These are phyloP conservation scores for Graphiopsis chlorocephala DNA, from an alignment of 2,329 filamentous ascomycete genomes.

Conservation along the genomic window DNA sequence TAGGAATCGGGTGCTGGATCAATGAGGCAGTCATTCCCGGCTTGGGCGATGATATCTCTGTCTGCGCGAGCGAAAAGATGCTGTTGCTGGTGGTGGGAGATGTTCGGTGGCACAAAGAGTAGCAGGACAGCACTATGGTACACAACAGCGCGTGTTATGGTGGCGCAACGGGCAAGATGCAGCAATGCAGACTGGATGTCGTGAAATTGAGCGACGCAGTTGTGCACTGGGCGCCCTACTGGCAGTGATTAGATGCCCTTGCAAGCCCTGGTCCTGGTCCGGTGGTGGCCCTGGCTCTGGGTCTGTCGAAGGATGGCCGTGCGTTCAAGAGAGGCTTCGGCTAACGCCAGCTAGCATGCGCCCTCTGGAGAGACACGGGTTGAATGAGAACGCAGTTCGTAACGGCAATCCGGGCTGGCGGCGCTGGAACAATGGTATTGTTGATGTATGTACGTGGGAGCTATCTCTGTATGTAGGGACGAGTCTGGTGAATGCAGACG, in stretches of 20 bases:
- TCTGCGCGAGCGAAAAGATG: background rate
- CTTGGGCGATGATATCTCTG: background rate
- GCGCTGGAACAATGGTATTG: background rate
- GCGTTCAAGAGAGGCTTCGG: background rate
- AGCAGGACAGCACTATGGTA: background rate
- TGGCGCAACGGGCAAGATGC: constrained; percentile 7
- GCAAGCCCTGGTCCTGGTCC: background rate
- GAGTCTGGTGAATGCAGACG: background rate
- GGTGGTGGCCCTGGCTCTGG: background rate
- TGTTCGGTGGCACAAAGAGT: background rate
- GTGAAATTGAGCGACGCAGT: constrained; percentile 7
- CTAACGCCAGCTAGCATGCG: background rate
- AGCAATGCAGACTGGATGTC: constrained; percentile 4
- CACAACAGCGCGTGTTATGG: constrained; percentile 10
- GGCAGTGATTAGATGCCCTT: background rate
- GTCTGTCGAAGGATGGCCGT: background rate
- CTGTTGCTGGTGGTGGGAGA: background rate
- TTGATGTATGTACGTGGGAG: background rate
- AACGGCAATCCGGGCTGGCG: background rate
- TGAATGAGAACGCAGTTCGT: background rate
- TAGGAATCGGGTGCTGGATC: background rate
- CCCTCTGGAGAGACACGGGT: background rate
- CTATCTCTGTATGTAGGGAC: background rate
- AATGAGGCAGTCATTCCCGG: constrained; percentile 14
- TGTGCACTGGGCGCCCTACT: background rate